Evolutionary conservation across 768 basidiomycete species (phyloP), one percentile per base, ranked within the genome.

Genomic region (Ramaria rubella): DNA sequence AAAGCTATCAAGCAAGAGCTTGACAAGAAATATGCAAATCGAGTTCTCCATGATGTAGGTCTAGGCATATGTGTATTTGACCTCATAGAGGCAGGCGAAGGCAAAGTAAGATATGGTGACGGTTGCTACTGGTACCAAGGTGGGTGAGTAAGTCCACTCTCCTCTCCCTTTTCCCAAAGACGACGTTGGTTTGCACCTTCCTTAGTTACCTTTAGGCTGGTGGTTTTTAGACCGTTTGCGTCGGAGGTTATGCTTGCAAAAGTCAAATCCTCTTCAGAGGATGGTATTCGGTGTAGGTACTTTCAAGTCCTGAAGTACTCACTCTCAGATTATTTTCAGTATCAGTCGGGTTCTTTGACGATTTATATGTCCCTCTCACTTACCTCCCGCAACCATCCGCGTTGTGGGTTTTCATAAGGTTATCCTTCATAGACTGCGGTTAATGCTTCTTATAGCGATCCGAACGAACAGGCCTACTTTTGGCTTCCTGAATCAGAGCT

Each of bases 21-120:
- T 61, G 94, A 98, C 76, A 90, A 90, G 68, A 96, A 96, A 71
- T 98, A 95, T 62, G 89, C 95, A 4, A 97, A 98, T 68, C 81
- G 87, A 53, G 82, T 94, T 45, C 72, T 97, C 17, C 90, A 94
- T 64, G 87, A 93, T 55, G 85, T 95, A 56, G 95, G 95, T 1
- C 80, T 99, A 23, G 94, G 91, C 61, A 80, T 98, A 52, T 90
- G 86, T 58, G 81, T 93, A 1, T 96, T 93, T 59, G 95, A 98
- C 68, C 72, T 99, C 38, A 73, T 84, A 0, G 81, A 91, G 61
- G 87, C 84, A 1, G 87, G 91, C 1, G 94, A 97, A 65, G 95
- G 95, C 1, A 94, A 88, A 60, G 85, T 99, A 4, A 79, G 93
- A 33, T 96, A 94, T 64, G 94, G 95, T 0, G 95, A 99, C 69